A percentile compares a stretch with the other conserved stretches of the same genome.
phyloP scores from a whole-genome alignment of 805 yeast species.

The Starmerella khaoyaiensis region DNA sequence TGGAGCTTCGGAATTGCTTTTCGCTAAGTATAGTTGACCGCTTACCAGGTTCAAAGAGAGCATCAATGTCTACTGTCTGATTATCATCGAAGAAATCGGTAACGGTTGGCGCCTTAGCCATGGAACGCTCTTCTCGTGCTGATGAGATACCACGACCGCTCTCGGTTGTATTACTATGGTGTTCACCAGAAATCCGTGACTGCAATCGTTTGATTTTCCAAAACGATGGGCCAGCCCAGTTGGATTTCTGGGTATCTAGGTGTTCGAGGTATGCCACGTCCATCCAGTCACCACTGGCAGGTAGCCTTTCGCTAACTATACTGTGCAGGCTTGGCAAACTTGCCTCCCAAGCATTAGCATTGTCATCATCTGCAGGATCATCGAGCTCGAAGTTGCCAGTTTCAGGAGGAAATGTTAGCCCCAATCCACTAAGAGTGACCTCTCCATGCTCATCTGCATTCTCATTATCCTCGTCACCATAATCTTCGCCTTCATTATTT shows the following conservation, averaged over 20 bases:
- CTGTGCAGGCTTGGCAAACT: constrained; percentile 6
- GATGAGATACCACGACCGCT: neutral
- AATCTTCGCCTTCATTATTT: constrained; percentile 1
- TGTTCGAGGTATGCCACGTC: constrained; percentile 9
- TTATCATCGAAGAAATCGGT: constrained; percentile 33
- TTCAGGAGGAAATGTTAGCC: neutral
- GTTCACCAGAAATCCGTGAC: constrained; percentile 8
- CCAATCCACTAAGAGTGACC: constrained; percentile 1
- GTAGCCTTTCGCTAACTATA: constrained; percentile 9
- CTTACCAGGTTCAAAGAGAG: constrained; percentile 20
- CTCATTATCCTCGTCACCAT: neutral
- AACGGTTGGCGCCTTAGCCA: constrained; percentile 24
- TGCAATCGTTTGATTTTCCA: constrained; percentile 69
- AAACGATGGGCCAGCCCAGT: constrained; percentile 89
- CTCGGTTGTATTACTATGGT: neutral
- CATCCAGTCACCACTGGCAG: constrained; percentile 18
- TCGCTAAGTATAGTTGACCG: constrained; percentile 29
- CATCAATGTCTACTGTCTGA: constrained; percentile 1
- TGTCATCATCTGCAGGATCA: constrained; percentile 4
- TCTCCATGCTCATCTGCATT: constrained; percentile 4
- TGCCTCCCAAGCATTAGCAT: neutral
- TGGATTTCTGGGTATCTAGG: constrained; percentile 42
- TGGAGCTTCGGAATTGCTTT: constrained; percentile 30
- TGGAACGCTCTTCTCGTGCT: neutral
- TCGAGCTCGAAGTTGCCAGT: constrained; percentile 23